These are phyloP conservation scores for Eucalyptus erythrocorys DNA, from an alignment of 345 rosid genomes.

Conservation along the genomic window DNA sequence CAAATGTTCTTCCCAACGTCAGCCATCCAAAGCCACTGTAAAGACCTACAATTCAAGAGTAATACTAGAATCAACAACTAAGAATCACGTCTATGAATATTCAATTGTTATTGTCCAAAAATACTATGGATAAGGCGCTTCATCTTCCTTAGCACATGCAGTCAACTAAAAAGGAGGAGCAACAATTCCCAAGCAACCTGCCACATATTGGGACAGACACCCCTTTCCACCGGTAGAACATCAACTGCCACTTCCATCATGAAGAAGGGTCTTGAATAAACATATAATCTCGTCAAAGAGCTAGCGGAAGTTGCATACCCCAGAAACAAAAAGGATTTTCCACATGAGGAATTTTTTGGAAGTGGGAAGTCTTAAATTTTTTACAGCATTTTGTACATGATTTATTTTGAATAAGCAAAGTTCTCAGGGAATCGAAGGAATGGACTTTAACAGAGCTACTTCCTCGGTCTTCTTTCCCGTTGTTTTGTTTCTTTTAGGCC, in stretches of 20 bases:
- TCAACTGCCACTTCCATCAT: background rate
- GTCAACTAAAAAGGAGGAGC: background rate
- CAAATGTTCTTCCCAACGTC: constrained; percentile 49
- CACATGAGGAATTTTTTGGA: background rate
- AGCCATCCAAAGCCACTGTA: constrained; percentile 69
- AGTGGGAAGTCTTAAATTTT: background rate
- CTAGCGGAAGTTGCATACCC: background rate
- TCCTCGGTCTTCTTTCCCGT: background rate
- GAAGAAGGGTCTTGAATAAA: background rate
- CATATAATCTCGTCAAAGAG: background rate
- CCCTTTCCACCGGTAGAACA: background rate
- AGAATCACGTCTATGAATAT: background rate
- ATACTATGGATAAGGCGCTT: background rate
- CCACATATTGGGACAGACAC: background rate
- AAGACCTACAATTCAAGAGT: constrained; percentile 32
- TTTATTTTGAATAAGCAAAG: background rate
- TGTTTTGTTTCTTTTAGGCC: background rate
- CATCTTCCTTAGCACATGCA: background rate
- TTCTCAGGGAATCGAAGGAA: background rate
- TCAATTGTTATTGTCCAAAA: background rate
- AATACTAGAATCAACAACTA: background rate
- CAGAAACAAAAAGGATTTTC: background rate
- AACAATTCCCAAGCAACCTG: background rate
- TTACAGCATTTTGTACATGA: background rate
- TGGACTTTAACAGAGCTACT: background rate